Conservation (phyloP, 169 alveolate species). For the Plasmodium relictum region DNA sequence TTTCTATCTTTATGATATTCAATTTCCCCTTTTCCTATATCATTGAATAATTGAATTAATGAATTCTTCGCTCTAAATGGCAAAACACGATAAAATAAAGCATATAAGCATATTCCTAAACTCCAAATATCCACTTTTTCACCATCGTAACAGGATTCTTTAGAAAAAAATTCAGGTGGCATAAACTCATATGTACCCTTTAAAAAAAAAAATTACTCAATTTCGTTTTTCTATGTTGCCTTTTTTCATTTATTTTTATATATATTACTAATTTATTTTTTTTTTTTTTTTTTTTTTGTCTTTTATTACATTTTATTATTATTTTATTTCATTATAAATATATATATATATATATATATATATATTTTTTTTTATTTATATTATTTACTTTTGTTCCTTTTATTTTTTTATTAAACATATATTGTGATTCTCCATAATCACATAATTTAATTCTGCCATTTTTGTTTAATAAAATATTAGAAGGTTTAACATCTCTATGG, state of each 20-base stretch:
- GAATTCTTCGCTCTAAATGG: conserved; percentile 20
- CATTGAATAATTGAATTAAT: conserved; percentile 22
- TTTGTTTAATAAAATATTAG: conserved; percentile 87
- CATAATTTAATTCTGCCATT: conserved; percentile 89
- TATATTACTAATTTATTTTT: not conserved
- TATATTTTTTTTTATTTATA: not conserved
- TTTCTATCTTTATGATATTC: conserved; percentile 36
- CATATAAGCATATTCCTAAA: conserved; percentile 48
- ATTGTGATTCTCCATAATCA: conserved; percentile 88
- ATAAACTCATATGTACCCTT: conserved; percentile 62
- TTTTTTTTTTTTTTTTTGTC: not conserved
- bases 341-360: conserved; percentile 1
- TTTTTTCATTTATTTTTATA: not conserved
- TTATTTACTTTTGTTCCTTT: conserved; percentile 42
- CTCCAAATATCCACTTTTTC: conserved; percentile 69
- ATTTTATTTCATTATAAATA: not conserved
- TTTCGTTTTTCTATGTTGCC: not conserved
- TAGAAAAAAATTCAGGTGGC: conserved; percentile 63
- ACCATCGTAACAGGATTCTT: conserved; percentile 19
- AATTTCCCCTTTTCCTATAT: conserved; percentile 32
- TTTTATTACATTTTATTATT: not conserved
- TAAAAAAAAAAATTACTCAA: not conserved
- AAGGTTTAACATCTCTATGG: conserved; percentile 93
- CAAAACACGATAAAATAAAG: conserved; percentile 37
- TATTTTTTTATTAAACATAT: conserved; percentile 28